Percentiles rank a stretch among this genome's conserved stretches.
phyloP scores from a whole-genome alignment of 805 yeast species.

The Scheffersomyces lignosus region DNA sequence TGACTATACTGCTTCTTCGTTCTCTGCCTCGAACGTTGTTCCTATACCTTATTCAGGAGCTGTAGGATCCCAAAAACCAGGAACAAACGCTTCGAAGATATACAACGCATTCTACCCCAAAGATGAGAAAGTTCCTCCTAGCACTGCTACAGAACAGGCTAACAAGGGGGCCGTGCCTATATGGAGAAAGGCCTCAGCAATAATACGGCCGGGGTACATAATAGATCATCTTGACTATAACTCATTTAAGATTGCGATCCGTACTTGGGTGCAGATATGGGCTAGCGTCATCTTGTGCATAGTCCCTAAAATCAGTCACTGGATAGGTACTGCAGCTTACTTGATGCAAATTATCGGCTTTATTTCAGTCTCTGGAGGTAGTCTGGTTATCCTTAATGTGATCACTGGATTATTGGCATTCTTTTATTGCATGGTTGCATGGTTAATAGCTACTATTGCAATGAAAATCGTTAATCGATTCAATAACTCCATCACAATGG shows the following conservation, averaged over 20 bases:
- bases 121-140: not conserved
- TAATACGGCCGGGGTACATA: constrained; percentile 22
- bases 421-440: constrained; percentile 16
- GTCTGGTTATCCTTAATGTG: constrained; percentile 18
- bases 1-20: too few species aligned
- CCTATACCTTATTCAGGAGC: too few species aligned
- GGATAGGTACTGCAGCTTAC: constrained; percentile 32
- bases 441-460: constrained; percentile 24
- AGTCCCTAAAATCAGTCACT: constrained; percentile 21
- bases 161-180: constrained; percentile 5
- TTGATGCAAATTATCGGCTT: constrained; percentile 29
- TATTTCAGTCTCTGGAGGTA: constrained; percentile 27
- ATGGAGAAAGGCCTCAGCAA: constrained; percentile 9
- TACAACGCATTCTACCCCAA: not conserved
- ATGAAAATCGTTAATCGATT: constrained; percentile 23
- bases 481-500: constrained; percentile 23
- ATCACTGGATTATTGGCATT: constrained; percentile 15
- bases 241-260: constrained; percentile 23
- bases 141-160: constrained; percentile 1
- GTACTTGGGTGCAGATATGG: constrained; percentile 32
- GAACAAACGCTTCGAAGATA: too few species aligned
- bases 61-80: too few species aligned
- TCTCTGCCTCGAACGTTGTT: too few species aligned
- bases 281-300: constrained; percentile 21
- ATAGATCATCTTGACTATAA: constrained; percentile 24